phyloP scores from a whole-genome alignment of 768 basidiomycete genomes.

The Phallus indusiatus region DNA sequence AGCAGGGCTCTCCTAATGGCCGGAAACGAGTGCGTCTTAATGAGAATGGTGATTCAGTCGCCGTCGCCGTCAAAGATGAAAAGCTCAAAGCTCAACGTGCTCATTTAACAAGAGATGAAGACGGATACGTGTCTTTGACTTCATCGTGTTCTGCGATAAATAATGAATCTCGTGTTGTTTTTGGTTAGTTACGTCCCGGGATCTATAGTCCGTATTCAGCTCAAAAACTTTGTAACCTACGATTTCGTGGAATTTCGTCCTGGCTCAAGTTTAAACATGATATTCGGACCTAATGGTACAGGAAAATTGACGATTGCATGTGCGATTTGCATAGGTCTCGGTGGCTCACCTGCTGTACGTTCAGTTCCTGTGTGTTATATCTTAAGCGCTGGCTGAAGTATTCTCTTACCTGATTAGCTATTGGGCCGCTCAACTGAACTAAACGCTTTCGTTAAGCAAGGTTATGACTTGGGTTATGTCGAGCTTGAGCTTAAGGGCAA shows the following conservation, averaged over 20 bases:
- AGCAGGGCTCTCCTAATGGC: conserved; percentile 43
- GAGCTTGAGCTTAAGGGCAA: conserved; percentile 86
- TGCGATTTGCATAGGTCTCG: conserved; percentile 81
- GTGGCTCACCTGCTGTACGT: conserved; percentile 47
- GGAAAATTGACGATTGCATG: conserved; percentile 94
- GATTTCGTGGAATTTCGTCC: conserved; percentile 84
- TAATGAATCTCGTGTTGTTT: background rate
- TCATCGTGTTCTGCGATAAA: background rate
- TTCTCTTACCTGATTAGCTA: conserved; percentile 42
- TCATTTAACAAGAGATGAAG: conserved; percentile 60
- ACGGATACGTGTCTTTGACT: conserved; percentile 41
- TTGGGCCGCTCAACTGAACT: conserved; percentile 78
- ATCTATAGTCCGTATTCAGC: conserved; percentile 80
- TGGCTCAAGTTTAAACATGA: conserved; percentile 93
- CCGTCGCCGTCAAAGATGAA: conserved; percentile 32
- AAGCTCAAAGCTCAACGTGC: conserved; percentile 27
- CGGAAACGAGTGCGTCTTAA: conserved; percentile 61
- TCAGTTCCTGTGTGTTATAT: background rate
- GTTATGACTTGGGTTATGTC: conserved; percentile 60
- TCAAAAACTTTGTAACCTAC: conserved; percentile 92
- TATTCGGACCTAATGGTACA: conserved; percentile 93
- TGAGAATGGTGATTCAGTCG: conserved; percentile 50
- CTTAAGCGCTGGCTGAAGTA: background rate
- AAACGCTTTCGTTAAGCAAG: conserved; percentile 74
- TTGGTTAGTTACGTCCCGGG: conserved; percentile 92